phyloP scores from a whole-genome alignment of 805 yeast genomes.

The Candida ascalaphidarum region DNA sequence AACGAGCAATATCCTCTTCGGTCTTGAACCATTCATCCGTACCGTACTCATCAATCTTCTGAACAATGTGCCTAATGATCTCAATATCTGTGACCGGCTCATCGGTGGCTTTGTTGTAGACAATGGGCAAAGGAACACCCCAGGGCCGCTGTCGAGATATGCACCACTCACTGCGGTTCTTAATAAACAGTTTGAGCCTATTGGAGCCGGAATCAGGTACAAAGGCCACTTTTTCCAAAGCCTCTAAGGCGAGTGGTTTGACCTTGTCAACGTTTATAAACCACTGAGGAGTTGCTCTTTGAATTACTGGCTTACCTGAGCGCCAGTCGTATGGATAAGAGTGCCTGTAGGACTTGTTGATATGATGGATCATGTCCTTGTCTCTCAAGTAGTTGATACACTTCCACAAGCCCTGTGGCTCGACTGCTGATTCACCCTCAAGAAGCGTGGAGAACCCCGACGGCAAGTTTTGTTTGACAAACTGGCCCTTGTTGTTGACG shows the following conservation, averaged over 20 bases:
- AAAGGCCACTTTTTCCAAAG: slow-evolving; percentile 59
- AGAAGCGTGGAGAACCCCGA: slow-evolving; percentile 32
- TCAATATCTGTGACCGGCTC: slow-evolving; percentile 53
- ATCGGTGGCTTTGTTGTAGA: slow-evolving; percentile 51
- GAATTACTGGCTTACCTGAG: slow-evolving; percentile 88
- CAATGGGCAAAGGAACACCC: slow-evolving; percentile 97
- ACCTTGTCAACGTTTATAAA: slow-evolving; percentile 78
- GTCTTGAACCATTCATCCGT: slow-evolving; percentile 74
- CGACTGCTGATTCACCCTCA: slow-evolving; percentile 31
- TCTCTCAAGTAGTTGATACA: slow-evolving; percentile 47
- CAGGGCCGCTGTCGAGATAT: slow-evolving; percentile 92
- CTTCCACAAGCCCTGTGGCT: slow-evolving; percentile 19
- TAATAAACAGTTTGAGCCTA: slow-evolving; percentile 64
- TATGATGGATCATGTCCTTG: slow-evolving; percentile 37
- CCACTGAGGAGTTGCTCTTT: slow-evolving; percentile 96
- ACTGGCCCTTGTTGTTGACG: slow-evolving; percentile 70
- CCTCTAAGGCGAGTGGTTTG: slow-evolving; percentile 50
- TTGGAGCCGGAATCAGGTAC: slow-evolving; percentile 65
- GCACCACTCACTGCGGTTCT: slow-evolving; percentile 90
- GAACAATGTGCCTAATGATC: slow-evolving; percentile 46
- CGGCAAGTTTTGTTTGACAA: slow-evolving; percentile 42
- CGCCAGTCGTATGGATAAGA: slow-evolving; percentile 98
- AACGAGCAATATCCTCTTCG: slow-evolving; percentile 44
- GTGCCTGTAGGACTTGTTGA: slow-evolving; percentile 51
- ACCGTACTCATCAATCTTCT: slow-evolving; percentile 48